Evolutionary conservation across 2,329 filamentous ascomycete genomes (phyloP).

Genomic region (Cryoendolithus antarcticus): DNA sequence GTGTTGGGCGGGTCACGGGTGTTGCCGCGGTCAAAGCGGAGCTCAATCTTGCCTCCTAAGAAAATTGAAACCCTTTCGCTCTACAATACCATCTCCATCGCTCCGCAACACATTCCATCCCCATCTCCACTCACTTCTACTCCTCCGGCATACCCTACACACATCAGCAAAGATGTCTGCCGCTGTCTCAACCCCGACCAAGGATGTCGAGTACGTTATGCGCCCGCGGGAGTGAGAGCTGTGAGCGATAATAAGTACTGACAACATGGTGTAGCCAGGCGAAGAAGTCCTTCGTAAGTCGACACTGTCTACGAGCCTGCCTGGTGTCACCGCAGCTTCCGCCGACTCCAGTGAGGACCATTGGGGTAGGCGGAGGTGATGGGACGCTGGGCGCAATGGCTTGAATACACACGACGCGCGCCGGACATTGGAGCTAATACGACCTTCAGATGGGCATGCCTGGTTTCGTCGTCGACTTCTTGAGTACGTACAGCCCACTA

Average conservation of each 20-base stretch:
- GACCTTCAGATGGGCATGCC: conserved; percentile 21
- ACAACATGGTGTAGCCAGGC: conserved; percentile 4
- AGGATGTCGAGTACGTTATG: conserved; percentile 6
- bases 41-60: too few species aligned
- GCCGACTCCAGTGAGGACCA: too few species aligned
- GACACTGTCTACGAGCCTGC: neutral
- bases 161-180: conserved; percentile 5
- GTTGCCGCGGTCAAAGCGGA: too few species aligned
- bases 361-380: neutral
- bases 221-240: neutral
- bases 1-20: too few species aligned
- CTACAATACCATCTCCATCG: conserved; percentile 1
- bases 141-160: neutral
- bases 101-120: neutral
- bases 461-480: conserved; percentile 93
- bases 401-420: neutral
- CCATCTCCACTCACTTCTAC: conserved; percentile 4
- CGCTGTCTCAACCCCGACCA: conserved; percentile 3
- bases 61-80: too few species aligned
- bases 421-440: neutral
- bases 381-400: neutral
- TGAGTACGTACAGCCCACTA: conserved; percentile 61
- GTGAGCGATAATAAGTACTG: conserved; percentile 1
- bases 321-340: neutral
- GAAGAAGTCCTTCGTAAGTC: conserved; percentile 5